phyloP scores from a whole-genome alignment of 1,139 yeast genomes.

The Hyphopichia pseudoburtonii region DNA sequence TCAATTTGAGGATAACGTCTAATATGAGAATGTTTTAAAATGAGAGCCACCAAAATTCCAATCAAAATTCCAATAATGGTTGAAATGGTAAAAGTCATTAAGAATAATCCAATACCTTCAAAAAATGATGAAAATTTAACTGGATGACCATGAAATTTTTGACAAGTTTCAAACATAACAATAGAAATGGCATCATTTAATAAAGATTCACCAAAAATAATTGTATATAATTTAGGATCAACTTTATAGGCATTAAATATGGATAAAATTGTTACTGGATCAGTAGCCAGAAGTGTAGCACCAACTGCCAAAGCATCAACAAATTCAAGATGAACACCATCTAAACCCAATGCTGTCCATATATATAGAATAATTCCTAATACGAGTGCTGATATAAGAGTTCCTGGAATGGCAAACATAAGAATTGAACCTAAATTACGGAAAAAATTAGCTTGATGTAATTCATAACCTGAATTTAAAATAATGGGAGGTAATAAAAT shows the following conservation, averaged over 20 bases:
- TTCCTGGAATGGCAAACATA: constrained; percentile 96
- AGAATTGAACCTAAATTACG: constrained; percentile 87
- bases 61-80: constrained; percentile 84
- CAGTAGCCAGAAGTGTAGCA: constrained; percentile 96
- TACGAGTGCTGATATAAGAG: constrained; percentile 87
- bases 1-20: constrained; percentile 95
- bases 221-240: constrained; percentile 94
- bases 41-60: constrained; percentile 85
- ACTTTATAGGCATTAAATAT: constrained; percentile 97
- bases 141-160: constrained; percentile 84
- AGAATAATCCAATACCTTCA: constrained; percentile 90
- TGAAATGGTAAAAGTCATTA: constrained; percentile 93
- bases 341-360: constrained; percentile 92
- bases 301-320: constrained; percentile 97
- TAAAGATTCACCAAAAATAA: constrained; percentile 93
- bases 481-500: constrained; percentile 94
- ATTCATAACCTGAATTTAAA: constrained; percentile 91
- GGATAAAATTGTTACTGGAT: constrained; percentile 95
- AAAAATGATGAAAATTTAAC: constrained; percentile 77
- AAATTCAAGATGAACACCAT: constrained; percentile 82
- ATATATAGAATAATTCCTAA: constrained; percentile 80
- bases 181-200: constrained; percentile 97
- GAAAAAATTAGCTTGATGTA: constrained; percentile 94
- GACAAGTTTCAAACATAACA: constrained; percentile 99
- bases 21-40: constrained; percentile 88